A percentile compares a stretch with the other conserved stretches of the same genome.
phyloP scores from a whole-genome alignment of 345 rosid species.

The Boechera stricta region DNA sequence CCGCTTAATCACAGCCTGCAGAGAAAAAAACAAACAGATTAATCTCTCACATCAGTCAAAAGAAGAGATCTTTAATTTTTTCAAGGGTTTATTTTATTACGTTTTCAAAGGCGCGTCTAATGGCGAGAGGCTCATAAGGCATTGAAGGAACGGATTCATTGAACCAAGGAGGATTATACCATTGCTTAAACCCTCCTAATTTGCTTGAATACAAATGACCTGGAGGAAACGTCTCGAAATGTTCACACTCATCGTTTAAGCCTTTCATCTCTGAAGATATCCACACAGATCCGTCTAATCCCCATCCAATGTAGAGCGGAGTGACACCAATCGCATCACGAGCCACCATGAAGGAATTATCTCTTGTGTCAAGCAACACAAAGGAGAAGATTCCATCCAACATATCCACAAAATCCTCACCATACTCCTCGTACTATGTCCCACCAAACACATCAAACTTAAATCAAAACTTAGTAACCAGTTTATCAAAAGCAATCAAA shows the following conservation, averaged over 20 bases:
- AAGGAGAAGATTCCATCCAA: constrained; percentile 95
- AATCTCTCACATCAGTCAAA: neutral
- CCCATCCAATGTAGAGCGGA: constrained; percentile 95
- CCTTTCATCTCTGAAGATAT: constrained; percentile 90
- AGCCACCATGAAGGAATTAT: constrained; percentile 83
- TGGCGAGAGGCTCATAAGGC: constrained; percentile 80
- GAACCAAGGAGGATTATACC: constrained; percentile 96
- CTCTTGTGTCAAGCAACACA: constrained; percentile 83
- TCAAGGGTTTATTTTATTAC: constrained; percentile 48
- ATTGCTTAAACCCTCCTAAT: constrained; percentile 63
- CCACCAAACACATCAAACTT: constrained; percentile 11
- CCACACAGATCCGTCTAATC: constrained; percentile 90
- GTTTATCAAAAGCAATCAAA: neutral
- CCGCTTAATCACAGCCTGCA: constrained; percentile 88
- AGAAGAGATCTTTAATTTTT: neutral
- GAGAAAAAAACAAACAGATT: constrained; percentile 2
- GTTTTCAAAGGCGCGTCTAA: constrained; percentile 72
- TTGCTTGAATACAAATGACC: constrained; percentile 95
- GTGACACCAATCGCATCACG: constrained; percentile 97
- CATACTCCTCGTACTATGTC: constrained; percentile 82
- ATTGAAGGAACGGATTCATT: constrained; percentile 66
- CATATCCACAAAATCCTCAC: constrained; percentile 83
- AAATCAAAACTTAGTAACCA: constrained; percentile 14
- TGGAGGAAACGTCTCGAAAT: constrained; percentile 85
- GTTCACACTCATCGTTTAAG: constrained; percentile 87